A percentile compares a stretch with the other conserved stretches of the same genome.
These are phyloP conservation scores for Meyerozyma guilliermondii DNA, from an alignment of 1,139 yeast species.

Conservation along the genomic window DNA sequence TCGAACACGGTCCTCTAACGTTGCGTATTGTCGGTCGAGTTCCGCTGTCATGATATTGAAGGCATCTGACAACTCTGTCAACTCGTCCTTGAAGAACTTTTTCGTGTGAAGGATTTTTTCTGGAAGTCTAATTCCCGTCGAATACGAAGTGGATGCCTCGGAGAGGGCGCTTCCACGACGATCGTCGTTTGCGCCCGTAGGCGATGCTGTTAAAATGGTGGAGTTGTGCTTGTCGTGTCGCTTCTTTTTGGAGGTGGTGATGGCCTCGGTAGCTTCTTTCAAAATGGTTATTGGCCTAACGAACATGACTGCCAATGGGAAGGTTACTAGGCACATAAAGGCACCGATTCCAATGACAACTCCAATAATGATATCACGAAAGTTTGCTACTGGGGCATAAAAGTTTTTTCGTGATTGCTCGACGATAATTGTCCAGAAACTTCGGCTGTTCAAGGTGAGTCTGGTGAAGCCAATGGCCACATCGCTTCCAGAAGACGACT, in stretches of 20 bases:
- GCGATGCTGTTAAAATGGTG: not conserved
- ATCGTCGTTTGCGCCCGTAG: not conserved
- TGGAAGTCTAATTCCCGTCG: constrained; percentile 35
- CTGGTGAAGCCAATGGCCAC: constrained; percentile 73
- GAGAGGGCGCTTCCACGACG: not conserved
- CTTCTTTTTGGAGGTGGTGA: constrained; percentile 30
- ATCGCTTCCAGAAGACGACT: constrained; percentile 32
- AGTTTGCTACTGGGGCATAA: constrained; percentile 55
- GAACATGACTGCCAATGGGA: constrained; percentile 81
- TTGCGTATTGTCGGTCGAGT: constrained; percentile 74
- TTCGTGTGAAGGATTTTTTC: constrained; percentile 52
- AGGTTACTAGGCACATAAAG: constrained; percentile 66
- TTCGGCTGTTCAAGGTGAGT: constrained; percentile 42
- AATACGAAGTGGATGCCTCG: not conserved
- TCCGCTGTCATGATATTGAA: constrained; percentile 91
- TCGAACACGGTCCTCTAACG: constrained; percentile 84
- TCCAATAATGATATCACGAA: constrained; percentile 70
- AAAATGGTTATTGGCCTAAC: constrained; percentile 78
- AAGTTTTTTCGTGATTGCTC: constrained; percentile 60
- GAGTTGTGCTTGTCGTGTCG: constrained; percentile 1
- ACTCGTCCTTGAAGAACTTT: constrained; percentile 72
- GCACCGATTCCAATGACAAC: constrained; percentile 77
- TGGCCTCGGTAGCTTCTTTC: constrained; percentile 77
- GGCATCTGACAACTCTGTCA: constrained; percentile 81
- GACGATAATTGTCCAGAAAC: constrained; percentile 74